A percentile compares a stretch with the other conserved stretches of the same genome.
phyloP scores from a whole-genome alignment of 176 grass and related monocot genomes.

The Cenchrus fungigraminus region DNA sequence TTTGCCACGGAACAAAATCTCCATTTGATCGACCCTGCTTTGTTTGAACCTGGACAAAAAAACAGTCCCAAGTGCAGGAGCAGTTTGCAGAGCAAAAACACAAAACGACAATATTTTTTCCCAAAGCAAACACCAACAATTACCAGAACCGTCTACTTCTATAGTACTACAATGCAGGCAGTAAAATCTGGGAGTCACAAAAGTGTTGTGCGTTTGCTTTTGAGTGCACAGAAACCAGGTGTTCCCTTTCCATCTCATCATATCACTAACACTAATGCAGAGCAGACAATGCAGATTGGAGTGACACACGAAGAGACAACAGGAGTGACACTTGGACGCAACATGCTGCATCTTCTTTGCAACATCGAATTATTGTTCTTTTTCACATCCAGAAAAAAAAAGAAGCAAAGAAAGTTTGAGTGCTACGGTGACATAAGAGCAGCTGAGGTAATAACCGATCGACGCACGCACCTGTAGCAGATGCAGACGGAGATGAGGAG shows the following conservation, averaged over 20 bases:
- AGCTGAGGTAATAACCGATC: neutral
- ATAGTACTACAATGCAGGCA: neutral
- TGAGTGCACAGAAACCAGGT: neutral
- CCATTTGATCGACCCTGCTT: neutral
- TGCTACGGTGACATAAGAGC: neutral
- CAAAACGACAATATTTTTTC: neutral
- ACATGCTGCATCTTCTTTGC: too few relatives aligned
- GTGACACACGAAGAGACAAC: slow-evolving; percentile 18
- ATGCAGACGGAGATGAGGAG: slow-evolving; percentile 84
- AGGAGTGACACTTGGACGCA: slow-evolving; percentile 30
- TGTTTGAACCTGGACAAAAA: slow-evolving; percentile 24
- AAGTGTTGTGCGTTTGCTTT: slow-evolving; percentile 4
- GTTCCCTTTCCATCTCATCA: neutral
- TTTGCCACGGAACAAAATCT: slow-evolving; percentile 35
- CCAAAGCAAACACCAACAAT: too few relatives aligned
- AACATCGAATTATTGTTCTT: neutral
- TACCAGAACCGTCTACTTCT: neutral
- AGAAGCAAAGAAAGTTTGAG: neutral
- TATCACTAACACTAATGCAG: neutral
- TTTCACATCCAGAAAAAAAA: neutral
- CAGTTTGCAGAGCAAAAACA: neutral
- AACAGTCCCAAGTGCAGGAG: neutral
- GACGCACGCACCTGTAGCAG: slow-evolving; percentile 73
- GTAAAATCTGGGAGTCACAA: neutral
- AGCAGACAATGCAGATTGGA: neutral